Conservation (phyloP, 306 rosid species). For the Coriaria nepalensis region DNA sequence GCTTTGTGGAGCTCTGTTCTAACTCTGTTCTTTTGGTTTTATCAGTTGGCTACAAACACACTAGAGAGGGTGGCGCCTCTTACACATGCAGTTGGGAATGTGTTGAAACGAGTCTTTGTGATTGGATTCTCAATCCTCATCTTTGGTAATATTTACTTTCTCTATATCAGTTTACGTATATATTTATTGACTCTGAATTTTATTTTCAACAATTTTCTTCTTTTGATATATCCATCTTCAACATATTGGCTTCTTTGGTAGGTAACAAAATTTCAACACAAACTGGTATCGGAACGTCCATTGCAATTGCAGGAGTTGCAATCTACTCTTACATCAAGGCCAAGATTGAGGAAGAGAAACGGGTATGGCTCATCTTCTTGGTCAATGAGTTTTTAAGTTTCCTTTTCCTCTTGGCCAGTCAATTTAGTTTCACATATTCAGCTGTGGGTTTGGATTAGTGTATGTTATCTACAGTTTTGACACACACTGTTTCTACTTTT, state of each 20-base stretch:
- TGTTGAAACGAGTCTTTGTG: constrained; percentile 90
- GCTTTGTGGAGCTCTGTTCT: not conserved
- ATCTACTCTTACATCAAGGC: constrained; percentile 78
- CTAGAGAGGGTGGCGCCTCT: constrained; percentile 97
- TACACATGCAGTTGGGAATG: constrained; percentile 95
- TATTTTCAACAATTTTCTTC: too few relatives aligned
- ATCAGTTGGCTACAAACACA: constrained; percentile 86
- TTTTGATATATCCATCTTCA: too few relatives aligned
- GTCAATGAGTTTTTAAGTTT: too few relatives aligned
- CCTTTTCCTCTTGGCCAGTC: too few relatives aligned
- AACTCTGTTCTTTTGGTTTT: constrained; percentile 3
- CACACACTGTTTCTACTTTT: not conserved
- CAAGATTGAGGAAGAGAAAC: constrained; percentile 83
- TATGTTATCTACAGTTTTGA: too few relatives aligned
- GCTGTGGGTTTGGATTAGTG: too few relatives aligned
- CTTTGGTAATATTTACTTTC: constrained; percentile 42
- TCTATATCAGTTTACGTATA: not conserved
- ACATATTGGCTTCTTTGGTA: constrained; percentile 15
- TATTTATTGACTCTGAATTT: not conserved
- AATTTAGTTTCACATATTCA: too few relatives aligned
- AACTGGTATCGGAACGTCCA: constrained; percentile 79
- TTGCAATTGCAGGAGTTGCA: constrained; percentile 93
- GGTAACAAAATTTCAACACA: constrained; percentile 94
- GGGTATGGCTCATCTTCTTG: constrained; percentile 18
- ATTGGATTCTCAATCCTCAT: constrained; percentile 73